These are phyloP conservation scores for Yamadazyma kitorensis DNA, from an alignment of 805 yeast genomes.

Conservation along the genomic window DNA sequence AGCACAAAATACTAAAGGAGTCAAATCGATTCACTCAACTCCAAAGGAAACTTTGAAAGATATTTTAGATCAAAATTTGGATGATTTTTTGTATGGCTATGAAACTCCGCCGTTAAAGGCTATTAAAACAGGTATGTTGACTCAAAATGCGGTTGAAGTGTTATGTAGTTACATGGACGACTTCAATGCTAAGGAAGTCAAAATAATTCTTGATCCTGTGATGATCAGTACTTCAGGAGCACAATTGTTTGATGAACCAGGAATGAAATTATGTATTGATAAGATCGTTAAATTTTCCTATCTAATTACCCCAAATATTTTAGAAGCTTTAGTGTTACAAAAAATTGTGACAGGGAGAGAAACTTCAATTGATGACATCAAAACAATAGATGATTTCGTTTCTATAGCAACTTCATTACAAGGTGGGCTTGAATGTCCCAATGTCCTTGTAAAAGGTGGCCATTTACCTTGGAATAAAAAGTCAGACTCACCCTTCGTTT, in stretches of 20 bases:
- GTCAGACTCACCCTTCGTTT: slow-evolving; percentile 12
- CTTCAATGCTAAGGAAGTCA: slow-evolving; percentile 22
- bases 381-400: slow-evolving; percentile 32
- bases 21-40: slow-evolving; percentile 44
- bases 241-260: slow-evolving; percentile 46
- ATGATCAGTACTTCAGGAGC: slow-evolving; percentile 81
- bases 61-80: slow-evolving; percentile 52
- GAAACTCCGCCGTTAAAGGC: slow-evolving; percentile 44
- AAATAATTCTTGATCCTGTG: slow-evolving; percentile 76
- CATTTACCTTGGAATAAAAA: slow-evolving; percentile 50
- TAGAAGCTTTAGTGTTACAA: slow-evolving; percentile 55
- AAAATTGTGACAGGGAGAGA: slow-evolving; percentile 22
- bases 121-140: slow-evolving; percentile 79
- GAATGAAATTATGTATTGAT: slow-evolving; percentile 42
- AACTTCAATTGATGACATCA: slow-evolving; percentile 1
- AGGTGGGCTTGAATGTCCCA: slow-evolving; percentile 36
- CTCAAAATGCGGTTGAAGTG: slow-evolving; percentile 49
- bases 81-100: slow-evolving; percentile 49
- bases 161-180: slow-evolving; percentile 35
- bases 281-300: slow-evolving; percentile 51
- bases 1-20: slow-evolving; percentile 63
- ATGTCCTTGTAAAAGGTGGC: slow-evolving; percentile 78
- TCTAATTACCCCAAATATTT: slow-evolving; percentile 71
- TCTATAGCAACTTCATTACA: slow-evolving; percentile 19
- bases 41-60: slow-evolving; percentile 42